These are phyloP conservation scores for Coemansia asiatica DNA, from an alignment of 192 early-diverging fungal genomes.

Conservation along the genomic window DNA sequence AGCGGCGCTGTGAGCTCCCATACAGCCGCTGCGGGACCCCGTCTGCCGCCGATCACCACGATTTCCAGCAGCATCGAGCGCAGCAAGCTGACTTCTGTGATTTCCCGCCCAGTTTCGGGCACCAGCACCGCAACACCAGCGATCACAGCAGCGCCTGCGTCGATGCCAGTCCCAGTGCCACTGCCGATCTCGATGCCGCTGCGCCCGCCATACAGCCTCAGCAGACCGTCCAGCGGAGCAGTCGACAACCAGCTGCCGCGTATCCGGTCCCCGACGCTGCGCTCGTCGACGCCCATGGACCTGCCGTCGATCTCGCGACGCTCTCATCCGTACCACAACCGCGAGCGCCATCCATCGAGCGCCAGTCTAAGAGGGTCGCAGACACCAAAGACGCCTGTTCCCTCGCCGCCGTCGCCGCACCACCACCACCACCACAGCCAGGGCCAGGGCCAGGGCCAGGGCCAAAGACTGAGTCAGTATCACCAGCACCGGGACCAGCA, in stretches of 20 bases:
- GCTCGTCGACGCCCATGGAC: conserved; percentile 26
- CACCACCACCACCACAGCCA: conserved; percentile 9
- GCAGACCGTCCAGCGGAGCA: conserved; percentile 17
- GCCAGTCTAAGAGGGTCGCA: conserved; percentile 11
- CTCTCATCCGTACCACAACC: conserved; percentile 34
- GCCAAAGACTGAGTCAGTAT: too few relatives aligned
- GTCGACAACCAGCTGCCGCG: conserved; percentile 31
- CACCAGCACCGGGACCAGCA: background rate
- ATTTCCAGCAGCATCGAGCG: conserved; percentile 5
- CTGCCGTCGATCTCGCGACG: conserved; percentile 37
- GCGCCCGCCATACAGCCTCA: conserved; percentile 35
- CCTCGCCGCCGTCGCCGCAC: conserved; percentile 6
- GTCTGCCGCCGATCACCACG: conserved; percentile 38
- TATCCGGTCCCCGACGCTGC: conserved; percentile 35
- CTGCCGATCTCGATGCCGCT: conserved; percentile 14
- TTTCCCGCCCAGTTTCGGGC: background rate
- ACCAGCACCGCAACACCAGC: background rate
- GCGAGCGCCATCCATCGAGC: conserved; percentile 7
- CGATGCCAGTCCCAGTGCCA: conserved; percentile 12
- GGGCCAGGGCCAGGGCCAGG: conserved; percentile 4
- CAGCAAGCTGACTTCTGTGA: conserved; percentile 5
- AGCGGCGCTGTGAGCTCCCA: too few relatives aligned
- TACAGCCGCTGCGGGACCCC: background rate
- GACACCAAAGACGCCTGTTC: conserved; percentile 5
- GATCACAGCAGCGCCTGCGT: background rate